These are phyloP conservation scores for Fusarium siculi DNA, from an alignment of 2,329 filamentous ascomycete genomes.

Conservation along the genomic window DNA sequence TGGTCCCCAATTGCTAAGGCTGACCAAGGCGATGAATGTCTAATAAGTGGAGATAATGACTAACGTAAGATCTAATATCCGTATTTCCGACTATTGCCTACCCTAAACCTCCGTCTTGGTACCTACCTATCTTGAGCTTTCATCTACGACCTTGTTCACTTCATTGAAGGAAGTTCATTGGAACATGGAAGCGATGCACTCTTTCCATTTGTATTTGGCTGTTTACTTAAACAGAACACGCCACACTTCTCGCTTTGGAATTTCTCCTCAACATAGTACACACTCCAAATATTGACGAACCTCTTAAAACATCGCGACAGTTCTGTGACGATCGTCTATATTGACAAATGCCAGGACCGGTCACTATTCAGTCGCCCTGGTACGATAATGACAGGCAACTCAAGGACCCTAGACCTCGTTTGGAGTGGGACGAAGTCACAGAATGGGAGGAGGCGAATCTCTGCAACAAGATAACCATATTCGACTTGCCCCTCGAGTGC, in stretches of 20 bases:
- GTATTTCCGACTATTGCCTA: conserved; percentile 12
- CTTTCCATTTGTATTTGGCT: not conserved
- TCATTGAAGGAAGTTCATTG: not conserved
- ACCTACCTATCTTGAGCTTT: not conserved
- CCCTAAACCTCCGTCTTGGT: not conserved
- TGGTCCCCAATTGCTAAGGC: conserved; percentile 20
- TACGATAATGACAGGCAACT: not conserved
- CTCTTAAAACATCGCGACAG: not conserved
- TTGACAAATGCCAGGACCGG: not conserved
- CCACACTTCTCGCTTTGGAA: not conserved
- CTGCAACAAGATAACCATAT: not conserved
- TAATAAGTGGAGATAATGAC: conserved; percentile 28
- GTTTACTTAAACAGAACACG: not conserved
- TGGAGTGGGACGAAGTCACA: not conserved
- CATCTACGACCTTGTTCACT: not conserved
- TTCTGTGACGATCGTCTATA: not conserved
- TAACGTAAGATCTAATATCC: conserved; percentile 16
- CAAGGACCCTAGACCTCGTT: not conserved
- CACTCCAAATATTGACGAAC: no score
- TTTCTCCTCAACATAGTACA: not conserved
- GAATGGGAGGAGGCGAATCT: not conserved
- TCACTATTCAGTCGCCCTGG: not conserved
- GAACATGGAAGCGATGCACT: not conserved
- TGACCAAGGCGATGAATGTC: conserved; percentile 30
- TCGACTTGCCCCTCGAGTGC: not conserved